Conservation (phyloP, 1,284 basidiomycete species). For the Taiwanofungus camphoratus region DNA sequence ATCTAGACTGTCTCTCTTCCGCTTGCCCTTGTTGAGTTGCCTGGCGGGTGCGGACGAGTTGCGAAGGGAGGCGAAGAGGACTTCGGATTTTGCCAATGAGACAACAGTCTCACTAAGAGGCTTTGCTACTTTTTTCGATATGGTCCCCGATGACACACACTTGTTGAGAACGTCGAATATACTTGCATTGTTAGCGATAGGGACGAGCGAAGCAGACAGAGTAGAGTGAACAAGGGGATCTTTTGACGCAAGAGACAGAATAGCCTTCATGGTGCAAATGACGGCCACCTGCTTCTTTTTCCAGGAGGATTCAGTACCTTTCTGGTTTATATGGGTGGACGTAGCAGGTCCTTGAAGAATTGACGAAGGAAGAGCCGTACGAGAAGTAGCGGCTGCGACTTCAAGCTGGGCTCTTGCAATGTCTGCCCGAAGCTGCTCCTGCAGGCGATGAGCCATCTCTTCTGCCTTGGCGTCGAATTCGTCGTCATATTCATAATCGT, state of each 20-base stretch:
- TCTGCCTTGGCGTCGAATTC: constrained; percentile 68
- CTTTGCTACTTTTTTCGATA: constrained; percentile 47
- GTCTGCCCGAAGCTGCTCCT: constrained; percentile 68
- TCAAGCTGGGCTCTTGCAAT: constrained; percentile 57
- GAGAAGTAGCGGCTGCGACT: constrained; percentile 20
- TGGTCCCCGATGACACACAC: constrained; percentile 39
- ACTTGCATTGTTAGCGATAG: constrained; percentile 40
- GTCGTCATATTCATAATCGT: constrained; percentile 48
- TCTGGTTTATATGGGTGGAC: too few species aligned
- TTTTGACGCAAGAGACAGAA: constrained; percentile 49
- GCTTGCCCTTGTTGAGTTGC: constrained; percentile 58
- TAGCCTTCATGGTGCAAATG: constrained; percentile 53
- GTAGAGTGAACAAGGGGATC: constrained; percentile 50
- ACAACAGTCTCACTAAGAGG: constrained; percentile 55
- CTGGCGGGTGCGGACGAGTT: constrained; percentile 54
- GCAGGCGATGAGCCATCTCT: constrained; percentile 60
- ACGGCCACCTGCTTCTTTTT: constrained; percentile 48
- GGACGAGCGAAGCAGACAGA: constrained; percentile 43
- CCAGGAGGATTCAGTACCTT: constrained; percentile 4
- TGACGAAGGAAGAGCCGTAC: constrained; percentile 2
- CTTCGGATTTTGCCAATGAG: constrained; percentile 55
- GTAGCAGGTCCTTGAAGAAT: constrained; percentile 4
- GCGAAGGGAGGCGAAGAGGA: constrained; percentile 55
- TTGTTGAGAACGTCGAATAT: constrained; percentile 50
- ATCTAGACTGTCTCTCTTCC: constrained; percentile 57